Conservation (phyloP, 2,329 filamentous ascomycete genomes). For the Tolypocladium ovalisporum region DNA sequence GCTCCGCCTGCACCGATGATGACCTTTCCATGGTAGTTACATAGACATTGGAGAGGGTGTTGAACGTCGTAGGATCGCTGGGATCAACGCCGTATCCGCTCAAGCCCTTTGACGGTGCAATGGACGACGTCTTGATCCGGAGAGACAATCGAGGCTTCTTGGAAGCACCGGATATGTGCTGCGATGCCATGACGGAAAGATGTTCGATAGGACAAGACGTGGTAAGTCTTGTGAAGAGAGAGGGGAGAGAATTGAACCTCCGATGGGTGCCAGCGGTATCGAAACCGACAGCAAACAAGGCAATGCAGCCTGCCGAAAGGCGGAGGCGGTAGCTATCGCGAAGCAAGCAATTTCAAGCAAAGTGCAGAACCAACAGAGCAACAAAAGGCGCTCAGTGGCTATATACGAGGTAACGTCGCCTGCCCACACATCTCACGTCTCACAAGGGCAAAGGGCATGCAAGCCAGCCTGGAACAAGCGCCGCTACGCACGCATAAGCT, state of each 20-base stretch:
- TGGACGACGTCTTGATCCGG: conserved; percentile 37
- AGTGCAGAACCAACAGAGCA: background rate
- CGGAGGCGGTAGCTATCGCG: background rate
- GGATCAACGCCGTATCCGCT: conserved; percentile 32
- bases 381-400: background rate
- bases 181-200: conserved; percentile 12
- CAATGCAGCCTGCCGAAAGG: background rate
- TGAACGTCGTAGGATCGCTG: conserved; percentile 51
- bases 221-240: background rate
- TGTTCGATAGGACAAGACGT: background rate
- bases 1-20: conserved; percentile 34
- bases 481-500: conserved; percentile 19
- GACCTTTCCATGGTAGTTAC: conserved; percentile 50
- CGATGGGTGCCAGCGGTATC: background rate
- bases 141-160: conserved; percentile 47
- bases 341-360: background rate
- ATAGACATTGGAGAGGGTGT: conserved; percentile 56
- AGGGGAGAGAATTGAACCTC: background rate
- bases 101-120: conserved; percentile 22
- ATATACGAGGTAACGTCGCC: background rate
- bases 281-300: background rate
- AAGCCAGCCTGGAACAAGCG: conserved; percentile 12
- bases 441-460: conserved; percentile 2
- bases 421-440: conserved; percentile 1
- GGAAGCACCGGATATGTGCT: conserved; percentile 7